Conservation (phyloP, 1,284 basidiomycete species). For the Moesziomyces parantarcticus region DNA sequence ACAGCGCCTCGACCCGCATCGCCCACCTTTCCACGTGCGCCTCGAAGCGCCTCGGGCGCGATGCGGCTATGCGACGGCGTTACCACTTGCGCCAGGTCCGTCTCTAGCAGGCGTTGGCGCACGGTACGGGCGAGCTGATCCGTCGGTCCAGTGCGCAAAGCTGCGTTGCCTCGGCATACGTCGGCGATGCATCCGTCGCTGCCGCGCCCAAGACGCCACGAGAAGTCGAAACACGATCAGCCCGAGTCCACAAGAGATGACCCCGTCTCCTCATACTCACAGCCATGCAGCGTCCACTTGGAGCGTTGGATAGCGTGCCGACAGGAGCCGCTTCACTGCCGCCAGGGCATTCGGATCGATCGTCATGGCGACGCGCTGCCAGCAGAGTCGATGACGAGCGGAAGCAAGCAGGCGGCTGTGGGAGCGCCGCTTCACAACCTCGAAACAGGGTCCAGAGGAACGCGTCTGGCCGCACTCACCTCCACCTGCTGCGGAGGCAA, state of each 20-base stretch:
- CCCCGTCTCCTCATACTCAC: too few relatives aligned
- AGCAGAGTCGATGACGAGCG: conserved; percentile 13
- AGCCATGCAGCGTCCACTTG: conserved; percentile 27
- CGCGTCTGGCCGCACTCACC: too few relatives aligned
- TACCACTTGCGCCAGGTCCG: conserved; percentile 22
- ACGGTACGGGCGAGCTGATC: conserved; percentile 38
- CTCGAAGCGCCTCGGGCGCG: background rate
- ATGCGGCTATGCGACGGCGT: conserved; percentile 12
- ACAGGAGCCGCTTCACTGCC: conserved; percentile 34
- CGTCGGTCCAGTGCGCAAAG: background rate
- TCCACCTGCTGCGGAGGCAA: too few relatives aligned
- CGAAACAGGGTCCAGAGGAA: too few relatives aligned
- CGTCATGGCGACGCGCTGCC: conserved; percentile 6
- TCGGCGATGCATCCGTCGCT: conserved; percentile 11
- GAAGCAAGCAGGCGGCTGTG: too few relatives aligned
- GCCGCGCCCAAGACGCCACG: background rate
- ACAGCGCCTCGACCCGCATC: conserved; percentile 17
- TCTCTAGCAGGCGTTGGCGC: conserved; percentile 31
- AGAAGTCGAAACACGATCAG: too few relatives aligned
- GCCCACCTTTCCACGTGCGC: conserved; percentile 14
- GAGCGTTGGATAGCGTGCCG: conserved; percentile 45
- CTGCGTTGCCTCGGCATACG: conserved; percentile 5
- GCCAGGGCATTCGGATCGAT: conserved; percentile 4
- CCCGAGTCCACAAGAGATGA: too few relatives aligned
- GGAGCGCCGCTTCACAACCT: background rate